Evolutionary conservation across 2,329 filamentous ascomycete species (phyloP).

Genomic region (Teratosphaeria gauchensis): DNA sequence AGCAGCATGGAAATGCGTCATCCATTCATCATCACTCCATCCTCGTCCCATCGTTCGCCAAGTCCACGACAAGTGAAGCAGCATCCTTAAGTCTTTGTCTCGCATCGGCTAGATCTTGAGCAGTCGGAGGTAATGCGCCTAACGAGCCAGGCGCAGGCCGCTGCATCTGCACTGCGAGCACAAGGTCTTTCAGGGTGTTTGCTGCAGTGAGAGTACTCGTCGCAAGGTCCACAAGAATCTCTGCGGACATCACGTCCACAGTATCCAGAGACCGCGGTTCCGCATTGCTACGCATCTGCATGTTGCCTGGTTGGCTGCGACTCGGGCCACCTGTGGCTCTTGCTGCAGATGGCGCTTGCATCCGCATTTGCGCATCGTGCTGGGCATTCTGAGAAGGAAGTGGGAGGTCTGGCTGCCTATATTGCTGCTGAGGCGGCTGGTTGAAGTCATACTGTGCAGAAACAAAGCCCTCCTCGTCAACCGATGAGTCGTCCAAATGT

Average conservation of each 20-base stretch:
- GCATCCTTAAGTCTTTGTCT: slow-evolving; percentile 16
- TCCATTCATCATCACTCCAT: background rate
- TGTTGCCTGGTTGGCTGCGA: background rate
- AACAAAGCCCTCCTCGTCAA: background rate
- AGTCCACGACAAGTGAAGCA: slow-evolving; percentile 15
- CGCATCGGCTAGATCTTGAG: slow-evolving; percentile 13
- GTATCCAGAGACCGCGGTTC: slow-evolving; percentile 10
- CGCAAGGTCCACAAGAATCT: slow-evolving; percentile 18
- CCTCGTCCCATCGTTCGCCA: slow-evolving; percentile 2
- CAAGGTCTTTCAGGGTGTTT: slow-evolving; percentile 14
- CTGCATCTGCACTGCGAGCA: slow-evolving; percentile 13
- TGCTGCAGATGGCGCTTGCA: background rate
- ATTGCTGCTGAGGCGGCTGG: background rate
- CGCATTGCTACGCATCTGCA: background rate
- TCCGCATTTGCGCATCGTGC: background rate
- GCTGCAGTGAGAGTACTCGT: slow-evolving; percentile 16
- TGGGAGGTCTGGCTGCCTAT: background rate
- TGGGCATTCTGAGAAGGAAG: background rate
- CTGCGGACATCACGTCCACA: slow-evolving; percentile 15
- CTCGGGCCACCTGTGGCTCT: background rate
- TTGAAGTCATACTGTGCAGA: background rate
- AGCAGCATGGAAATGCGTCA: background rate
- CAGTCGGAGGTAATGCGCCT: slow-evolving; percentile 9
- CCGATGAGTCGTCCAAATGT: background rate
- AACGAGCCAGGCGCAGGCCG: slow-evolving; percentile 8